Conservation (phyloP, 768 basidiomycete species). For the Cytidiella melzeri region DNA sequence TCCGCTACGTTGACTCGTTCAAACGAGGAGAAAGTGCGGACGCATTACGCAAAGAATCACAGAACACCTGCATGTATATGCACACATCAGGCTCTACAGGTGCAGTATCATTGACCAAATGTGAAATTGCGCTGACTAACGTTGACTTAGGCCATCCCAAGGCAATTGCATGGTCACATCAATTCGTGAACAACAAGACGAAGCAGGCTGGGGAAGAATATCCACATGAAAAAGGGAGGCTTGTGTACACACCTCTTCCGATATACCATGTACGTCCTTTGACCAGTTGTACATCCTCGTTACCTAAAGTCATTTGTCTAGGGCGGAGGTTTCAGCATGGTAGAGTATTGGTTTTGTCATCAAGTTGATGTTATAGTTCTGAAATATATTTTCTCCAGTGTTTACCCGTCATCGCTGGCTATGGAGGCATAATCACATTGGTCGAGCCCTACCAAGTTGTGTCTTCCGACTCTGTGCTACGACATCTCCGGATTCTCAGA, state of each 20-base stretch:
- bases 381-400: background rate
- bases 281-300: no score
- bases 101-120: background rate
- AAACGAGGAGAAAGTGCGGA: background rate
- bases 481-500: conserved; percentile 13
- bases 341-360: conserved; percentile 10
- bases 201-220: conserved; percentile 3
- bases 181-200: conserved; percentile 7
- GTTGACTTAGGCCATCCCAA: conserved; percentile 25
- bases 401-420: background rate
- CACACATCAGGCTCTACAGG: conserved; percentile 6
- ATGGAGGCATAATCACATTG: background rate
- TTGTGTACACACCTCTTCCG: conserved; percentile 17
- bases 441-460: conserved; percentile 11
- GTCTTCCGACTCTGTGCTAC: conserved; percentile 7
- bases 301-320: no score
- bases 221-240: conserved; percentile 2
- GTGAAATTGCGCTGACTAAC: background rate
- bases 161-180: conserved; percentile 14
- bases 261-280: conserved; percentile 19
- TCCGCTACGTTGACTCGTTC: background rate
- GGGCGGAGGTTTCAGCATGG: conserved; percentile 5
- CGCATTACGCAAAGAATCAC: background rate
- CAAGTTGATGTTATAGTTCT: background rate
- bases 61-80: background rate